Evolutionary conservation across 192 early-diverging fungal species (phyloP), one percentile per base, ranked within the genome.

Genomic region (Backusella morwellensis): DNA sequence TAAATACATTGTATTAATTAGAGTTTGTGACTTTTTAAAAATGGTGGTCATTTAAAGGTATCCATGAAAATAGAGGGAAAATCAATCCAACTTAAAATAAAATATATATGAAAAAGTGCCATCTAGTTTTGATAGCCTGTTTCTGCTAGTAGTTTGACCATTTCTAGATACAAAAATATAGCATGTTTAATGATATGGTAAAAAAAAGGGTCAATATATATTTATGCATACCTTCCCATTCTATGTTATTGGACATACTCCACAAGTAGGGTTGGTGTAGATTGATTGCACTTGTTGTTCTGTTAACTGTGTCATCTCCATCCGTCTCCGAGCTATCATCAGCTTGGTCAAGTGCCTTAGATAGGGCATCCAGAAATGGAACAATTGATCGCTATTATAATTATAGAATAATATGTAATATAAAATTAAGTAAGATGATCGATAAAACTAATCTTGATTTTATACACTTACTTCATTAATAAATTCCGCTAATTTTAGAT

Each of bases 211-310:
- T 0, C 0, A 26, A 23, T 23, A 59, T 5, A 34, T 8, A 29
- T 34, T 1, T 35, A 34, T 68, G 19, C 7, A 42, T 72, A 50
- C 70, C 70, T 72, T 72, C 41, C 70, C 70, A 72, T 29, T 72
- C 70, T n/a, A 72, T 72, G 14, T 44, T 44, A 14, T 23, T 72
- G 17, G 70, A 72, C 6, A 44, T 15, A 19, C 15, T 32, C 70
- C 70, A 72, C 21, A 72, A 8, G 6, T 35, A 23, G n/a, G 35
- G n/a, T 70, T 70, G 70, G 7, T 72, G 29, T 32, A 32, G 9
- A 44, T 7, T 50, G 21, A 44, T 35, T 19, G 67, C 1, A 6
- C 17, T 36, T 34, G 29, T 35, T 68, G 14, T 35, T 68, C 14
- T 35, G 26, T 15, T 34, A 36, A 6, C 35, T 5, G 19, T 36